A percentile compares a stretch with the other conserved stretches of the same genome.
These are phyloP conservation scores for Ustilago trichophora DNA, from an alignment of 1,284 basidiomycete species.

Conservation along the genomic window DNA sequence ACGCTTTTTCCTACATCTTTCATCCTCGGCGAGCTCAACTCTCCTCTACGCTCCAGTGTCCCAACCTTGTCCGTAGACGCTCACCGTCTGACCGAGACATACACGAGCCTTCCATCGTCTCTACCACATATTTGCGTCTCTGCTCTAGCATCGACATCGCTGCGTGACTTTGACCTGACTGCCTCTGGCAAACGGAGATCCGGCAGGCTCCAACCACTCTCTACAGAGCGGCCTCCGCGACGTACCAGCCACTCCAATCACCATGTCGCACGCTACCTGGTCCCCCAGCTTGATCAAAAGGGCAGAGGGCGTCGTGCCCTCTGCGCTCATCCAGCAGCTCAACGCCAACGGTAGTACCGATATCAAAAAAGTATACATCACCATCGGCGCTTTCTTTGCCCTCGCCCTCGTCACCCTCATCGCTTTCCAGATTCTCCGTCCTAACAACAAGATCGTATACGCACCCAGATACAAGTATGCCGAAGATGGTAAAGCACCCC, in stretches of 20 bases:
- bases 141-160: too few species aligned
- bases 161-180: too few species aligned
- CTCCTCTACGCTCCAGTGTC: neutral
- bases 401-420: constrained; percentile 52
- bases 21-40: neutral
- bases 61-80: neutral
- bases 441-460: constrained; percentile 75
- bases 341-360: constrained; percentile 41
- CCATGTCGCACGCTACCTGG: constrained; percentile 13
- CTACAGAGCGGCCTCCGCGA: too few species aligned
- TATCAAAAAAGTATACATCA: constrained; percentile 42
- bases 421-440: constrained; percentile 57
- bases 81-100: too few species aligned
- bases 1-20: neutral
- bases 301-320: constrained; percentile 25
- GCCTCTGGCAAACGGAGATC: too few species aligned
- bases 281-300: constrained; percentile 5
- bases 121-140: neutral
- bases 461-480: constrained; percentile 86
- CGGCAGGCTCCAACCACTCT: neutral
- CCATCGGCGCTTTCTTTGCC: constrained; percentile 46
- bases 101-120: neutral
- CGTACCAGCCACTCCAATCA: neutral
- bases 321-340: constrained; percentile 37
- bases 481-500: constrained; percentile 80